A percentile compares a stretch with the other conserved stretches of the same genome.
Evolutionary conservation across 1,139 yeast genomes (phyloP).

Genomic region (Hemisphaericaspora subhashii): DNA sequence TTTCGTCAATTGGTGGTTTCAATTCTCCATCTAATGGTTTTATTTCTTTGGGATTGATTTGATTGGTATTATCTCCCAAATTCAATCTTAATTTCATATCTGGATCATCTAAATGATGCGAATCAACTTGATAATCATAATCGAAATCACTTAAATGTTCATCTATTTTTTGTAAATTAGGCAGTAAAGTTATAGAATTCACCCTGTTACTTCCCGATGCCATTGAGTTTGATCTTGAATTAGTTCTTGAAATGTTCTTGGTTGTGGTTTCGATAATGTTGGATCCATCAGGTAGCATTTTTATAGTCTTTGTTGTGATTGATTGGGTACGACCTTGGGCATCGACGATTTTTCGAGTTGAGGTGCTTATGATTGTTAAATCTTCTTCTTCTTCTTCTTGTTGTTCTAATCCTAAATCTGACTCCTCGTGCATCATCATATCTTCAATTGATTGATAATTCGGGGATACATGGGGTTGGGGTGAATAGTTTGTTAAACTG

Average conservation of each 20-base stretch:
- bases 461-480: too few species aligned
- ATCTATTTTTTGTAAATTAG: slow-evolving; percentile 41
- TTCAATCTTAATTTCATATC: slow-evolving; percentile 13
- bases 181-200: slow-evolving; percentile 22
- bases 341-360: slow-evolving; percentile 47
- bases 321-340: slow-evolving; percentile 43
- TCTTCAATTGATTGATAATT: slow-evolving; percentile 7
- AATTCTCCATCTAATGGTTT: not conserved
- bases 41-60: slow-evolving; percentile 4
- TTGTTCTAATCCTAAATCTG: too few species aligned
- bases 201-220: slow-evolving; percentile 18
- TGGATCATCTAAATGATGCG: slow-evolving; percentile 12
- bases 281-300: slow-evolving; percentile 46
- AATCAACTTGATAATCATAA: slow-evolving; percentile 38
- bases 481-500: slow-evolving; percentile 16
- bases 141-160: slow-evolving; percentile 49
- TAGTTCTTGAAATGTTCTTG: slow-evolving; percentile 40
- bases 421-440: slow-evolving; percentile 9
- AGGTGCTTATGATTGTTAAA: slow-evolving; percentile 39
- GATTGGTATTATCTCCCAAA: slow-evolving; percentile 9
- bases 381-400: slow-evolving; percentile 23
- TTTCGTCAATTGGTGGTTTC: not conserved
- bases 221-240: slow-evolving; percentile 36
- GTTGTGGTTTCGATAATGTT: slow-evolving; percentile 47
- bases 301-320: slow-evolving; percentile 44